Base-by-base conservation (phyloP, 768 basidiomycete genomes). In the Boletus fagicola region DNA sequence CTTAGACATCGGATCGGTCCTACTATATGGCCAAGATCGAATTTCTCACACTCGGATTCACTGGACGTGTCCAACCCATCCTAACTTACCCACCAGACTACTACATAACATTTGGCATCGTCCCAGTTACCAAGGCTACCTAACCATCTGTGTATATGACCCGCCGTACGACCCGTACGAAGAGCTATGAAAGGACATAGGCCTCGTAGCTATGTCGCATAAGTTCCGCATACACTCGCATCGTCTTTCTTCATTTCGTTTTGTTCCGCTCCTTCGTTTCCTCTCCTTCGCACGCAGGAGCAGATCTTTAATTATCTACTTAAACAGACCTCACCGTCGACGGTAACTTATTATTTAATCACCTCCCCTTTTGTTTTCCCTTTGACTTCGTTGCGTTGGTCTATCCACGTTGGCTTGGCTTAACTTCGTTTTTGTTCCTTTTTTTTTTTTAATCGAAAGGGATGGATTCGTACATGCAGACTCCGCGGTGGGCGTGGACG, bases 181-280 rank as follows among this genome's bases (percentile, higher is more conserved):
- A 50, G 36, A 49, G 26, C 24, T 45, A 65, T 15, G 55, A 52
- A 45, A 26, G 31, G n/a, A n/a, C n/a, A n/a, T n/a, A n/a, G n/a
- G 20, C 45, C 8, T 33, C 20, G 28, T 22, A n/a, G 36, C 36
- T 44, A 50, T 57, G 49, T 35, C 22, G 35, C 45, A 40, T 39
- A 43, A 4, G 2, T 51, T 35, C 33, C 16, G 18, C 31, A 20
- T 28, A 28, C 39, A 11, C 31, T 50, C 30, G 16, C 53, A 38
- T 38, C 39, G 4, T 43, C 42, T 43, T 26, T n/a, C n/a, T 11
- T 20, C 39, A 11, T 40, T n/a, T 40, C 16, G 39, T 18, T 40
- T n/a, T 5, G 39, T 20, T 40, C 39, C n/a, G 18, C 9, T n/a
- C n/a, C 38, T 18, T 18, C 16, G n/a, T 20, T 20, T 40, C n/a